Base-by-base conservation (phyloP, 225 moss, liverwort and hornwort genomes). In the Bryum argenteum region DNA sequence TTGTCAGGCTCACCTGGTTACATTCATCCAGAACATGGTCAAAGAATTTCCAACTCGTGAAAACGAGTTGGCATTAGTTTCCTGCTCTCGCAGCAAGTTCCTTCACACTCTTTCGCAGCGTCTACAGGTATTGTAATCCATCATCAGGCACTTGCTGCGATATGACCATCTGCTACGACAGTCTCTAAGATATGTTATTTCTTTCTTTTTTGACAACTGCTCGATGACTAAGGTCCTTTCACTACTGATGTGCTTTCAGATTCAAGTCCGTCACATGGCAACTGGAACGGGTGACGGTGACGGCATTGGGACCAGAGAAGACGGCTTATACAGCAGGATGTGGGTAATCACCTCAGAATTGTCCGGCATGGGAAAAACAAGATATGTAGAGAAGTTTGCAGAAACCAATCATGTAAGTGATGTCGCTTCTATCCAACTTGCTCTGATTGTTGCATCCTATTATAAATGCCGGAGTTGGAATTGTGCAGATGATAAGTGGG, bases 281-380 rank as follows among this genome's bases (percentile, higher is more conserved):
- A 61, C 59, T 66, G 57, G 56, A 72, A 75, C 66, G 44, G 47
- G 61, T 21, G 72, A 57, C 20, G 47, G 61, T 21, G 72, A 57
- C 20, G 66, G 58, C 18, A 58, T 76, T 67, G 42, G 22, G 47
- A 45, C 43, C 15, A 50, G 74, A 44, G 54, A 57, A 26, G 17
- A 70, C 1, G 66, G 65, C 43, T 71, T 70, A 37, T 78, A 78
- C 65, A 67, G 62, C 52, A 48, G 66, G 11, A 76, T 87, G 70
- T 70, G 78, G 78, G 81, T 87, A 21, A 65, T 87, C 42, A 79
- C 87, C 15, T 87, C 87, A 59, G 78, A 84, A 72, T 69, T 87
- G 39, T 76, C 83, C 66, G 87, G 87, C 70, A 78, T 87, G 76
- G 87, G 87, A 71, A 87, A 87, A 70, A 87, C 87, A 48, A 79